Evolutionary conservation across 2,329 filamentous ascomycete species (phyloP), one percentile per base, ranked within the genome.

Genomic region (Penicillium sp.): DNA sequence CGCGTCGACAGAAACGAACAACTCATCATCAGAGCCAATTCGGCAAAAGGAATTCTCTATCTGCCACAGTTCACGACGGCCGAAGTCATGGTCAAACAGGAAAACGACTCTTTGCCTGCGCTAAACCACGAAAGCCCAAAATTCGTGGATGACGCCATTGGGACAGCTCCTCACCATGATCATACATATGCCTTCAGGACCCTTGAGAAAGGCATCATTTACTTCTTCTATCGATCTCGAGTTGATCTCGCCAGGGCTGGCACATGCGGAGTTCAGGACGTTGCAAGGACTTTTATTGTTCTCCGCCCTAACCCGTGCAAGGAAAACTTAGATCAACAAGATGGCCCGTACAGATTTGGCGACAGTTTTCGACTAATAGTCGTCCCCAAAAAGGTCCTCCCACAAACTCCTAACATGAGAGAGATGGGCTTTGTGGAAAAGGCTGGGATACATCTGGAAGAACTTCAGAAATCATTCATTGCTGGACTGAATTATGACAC

Each of bases 351-450:
- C 22, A 24, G 19, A 44, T 15, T 24, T 12, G 42, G 47, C 26
- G 26, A 30, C 17, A 33, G 4, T 2, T 50, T 50, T 33, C 47
- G 26, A 50, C 13, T 28, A n/a, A n/a, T 50, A 28, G 47, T 28
- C 10, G 47, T 50, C n/a, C 45, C 26, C 8, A 50, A 44, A 44
- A 44, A 44, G 12, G 42, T 50, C n/a, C 28, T 28, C 10, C 47
- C 42, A 19, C 47, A 5, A 28, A 17, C 47, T 50, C 47, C 24
- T 33, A 17, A n/a, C 13, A 33, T n/a, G 47, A 50, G 15, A 22
- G 42, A 44, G n/a, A 44, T 44, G 42, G 47, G 15, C 6, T 50
- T 50, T n/a, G 26, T 28, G 15, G 47, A 50, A n/a, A 50, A 50
- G 15, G 15, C 26, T 50, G 47, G 28, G 26, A 33, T 50, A 28